Percentiles rank a stretch among this genome's conserved stretches.
phyloP scores from a whole-genome alignment of 257 asterid species.

The Nicotiana obtusifolia region DNA sequence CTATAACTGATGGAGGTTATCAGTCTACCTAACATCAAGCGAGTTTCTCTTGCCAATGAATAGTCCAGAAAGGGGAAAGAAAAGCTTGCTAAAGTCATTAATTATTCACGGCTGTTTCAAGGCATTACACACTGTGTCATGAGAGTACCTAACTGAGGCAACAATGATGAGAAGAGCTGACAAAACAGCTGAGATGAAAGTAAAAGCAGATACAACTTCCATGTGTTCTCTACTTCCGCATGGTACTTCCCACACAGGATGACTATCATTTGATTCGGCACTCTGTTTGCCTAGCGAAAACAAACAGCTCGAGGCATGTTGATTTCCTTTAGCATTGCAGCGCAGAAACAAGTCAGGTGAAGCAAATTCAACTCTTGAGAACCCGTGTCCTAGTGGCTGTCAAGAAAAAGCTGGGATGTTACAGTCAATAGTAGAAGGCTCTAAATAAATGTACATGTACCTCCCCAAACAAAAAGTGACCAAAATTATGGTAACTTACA shows the following conservation, averaged over 20 bases:
- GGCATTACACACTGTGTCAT: constrained; percentile 4
- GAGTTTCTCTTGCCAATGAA: background rate
- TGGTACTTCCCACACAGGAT: constrained; percentile 60
- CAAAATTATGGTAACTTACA: too few relatives aligned
- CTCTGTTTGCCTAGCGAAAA: constrained; percentile 16
- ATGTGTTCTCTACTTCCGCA: constrained; percentile 61
- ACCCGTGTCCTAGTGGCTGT: constrained; percentile 67
- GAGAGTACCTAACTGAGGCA: constrained; percentile 34
- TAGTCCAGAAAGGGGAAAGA: background rate
- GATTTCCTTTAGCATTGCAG: constrained; percentile 24
- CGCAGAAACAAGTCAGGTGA: constrained; percentile 45
- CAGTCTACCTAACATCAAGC: background rate
- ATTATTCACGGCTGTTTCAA: constrained; percentile 17
- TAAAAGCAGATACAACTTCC: constrained; percentile 43
- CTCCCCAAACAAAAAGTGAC: too few relatives aligned
- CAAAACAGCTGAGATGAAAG: constrained; percentile 46
- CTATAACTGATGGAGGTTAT: background rate
- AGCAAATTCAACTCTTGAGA: constrained; percentile 5
- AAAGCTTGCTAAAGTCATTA: background rate
- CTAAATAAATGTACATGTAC: background rate
- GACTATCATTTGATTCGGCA: constrained; percentile 12
- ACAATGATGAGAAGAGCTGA: constrained; percentile 46
- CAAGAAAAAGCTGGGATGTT: background rate
- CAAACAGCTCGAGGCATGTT: constrained; percentile 25
- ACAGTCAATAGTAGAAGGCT: background rate